These are phyloP conservation scores for Suzukiozyma palmioleophila DNA, from an alignment of 1,139 yeast species.

Conservation along the genomic window DNA sequence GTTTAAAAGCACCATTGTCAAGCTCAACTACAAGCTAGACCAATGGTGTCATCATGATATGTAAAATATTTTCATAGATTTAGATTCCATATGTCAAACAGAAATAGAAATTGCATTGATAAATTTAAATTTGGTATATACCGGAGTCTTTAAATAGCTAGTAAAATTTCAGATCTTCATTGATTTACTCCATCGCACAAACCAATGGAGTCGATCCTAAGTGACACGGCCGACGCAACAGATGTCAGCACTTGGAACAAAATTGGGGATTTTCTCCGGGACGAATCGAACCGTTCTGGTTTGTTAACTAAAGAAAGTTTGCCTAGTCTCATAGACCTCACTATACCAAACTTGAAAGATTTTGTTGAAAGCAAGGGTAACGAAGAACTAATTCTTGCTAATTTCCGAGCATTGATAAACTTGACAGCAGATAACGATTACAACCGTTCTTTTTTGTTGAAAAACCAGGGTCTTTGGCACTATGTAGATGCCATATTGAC, in stretches of 20 bases:
- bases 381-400: conserved; percentile 12
- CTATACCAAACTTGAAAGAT: conserved; percentile 8
- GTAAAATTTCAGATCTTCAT: too few species aligned
- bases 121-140: too few species aligned
- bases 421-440: conserved; percentile 33
- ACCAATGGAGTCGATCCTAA: neutral
- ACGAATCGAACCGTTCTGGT: conserved; percentile 18
- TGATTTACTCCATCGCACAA: neutral
- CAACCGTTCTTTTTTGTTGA: conserved; percentile 23
- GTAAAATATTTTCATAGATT: neutral
- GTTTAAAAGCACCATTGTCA: neutral
- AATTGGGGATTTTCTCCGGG: conserved; percentile 28
- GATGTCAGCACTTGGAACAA: conserved; percentile 8
- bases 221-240: neutral
- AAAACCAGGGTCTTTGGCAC: conserved; percentile 20
- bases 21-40: neutral
- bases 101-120: neutral
- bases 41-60: neutral
- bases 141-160: too few species aligned
- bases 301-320: conserved; percentile 8
- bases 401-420: conserved; percentile 30
- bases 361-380: conserved; percentile 5
- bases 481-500: conserved; percentile 4
- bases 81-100: neutral
- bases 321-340: conserved; percentile 8